These are phyloP conservation scores for Benincasa hispida DNA, from an alignment of 306 rosid genomes.

Conservation along the genomic window DNA sequence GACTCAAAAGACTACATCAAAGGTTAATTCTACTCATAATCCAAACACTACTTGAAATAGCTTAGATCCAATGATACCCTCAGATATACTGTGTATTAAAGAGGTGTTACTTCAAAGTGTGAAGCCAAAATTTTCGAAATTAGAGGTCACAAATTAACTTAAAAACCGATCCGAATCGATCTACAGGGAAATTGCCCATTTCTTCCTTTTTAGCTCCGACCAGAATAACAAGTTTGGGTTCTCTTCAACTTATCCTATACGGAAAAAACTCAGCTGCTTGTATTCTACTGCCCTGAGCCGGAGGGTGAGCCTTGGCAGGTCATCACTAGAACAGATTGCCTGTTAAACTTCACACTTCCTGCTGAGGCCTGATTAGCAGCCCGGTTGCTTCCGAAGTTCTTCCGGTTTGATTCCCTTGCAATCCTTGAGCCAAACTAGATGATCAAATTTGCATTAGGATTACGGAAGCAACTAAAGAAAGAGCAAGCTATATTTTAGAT, in stretches of 20 bases:
- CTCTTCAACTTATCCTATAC: not conserved
- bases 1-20: not conserved
- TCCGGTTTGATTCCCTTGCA: constrained; percentile 82
- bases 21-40: not conserved
- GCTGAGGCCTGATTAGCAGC: constrained; percentile 96
- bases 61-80: not conserved
- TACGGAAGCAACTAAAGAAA: not conserved
- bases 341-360: constrained; percentile 64
- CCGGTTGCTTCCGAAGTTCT: constrained; percentile 84
- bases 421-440: constrained; percentile 93
- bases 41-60: not conserved
- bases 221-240: no score
- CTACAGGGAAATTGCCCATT: not conserved
- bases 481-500: not conserved
- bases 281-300: not conserved
- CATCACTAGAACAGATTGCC: not conserved
- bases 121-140: not conserved
- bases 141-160: not conserved
- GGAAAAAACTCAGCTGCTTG: not conserved
- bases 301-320: not conserved
- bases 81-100: not conserved
- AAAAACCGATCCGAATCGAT: no score
- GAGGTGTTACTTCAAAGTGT: not conserved
- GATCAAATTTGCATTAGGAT: not conserved
- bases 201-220: not conserved